Conservation (phyloP, 2,329 filamentous ascomycete genomes). For the Exophiala sp. region DNA sequence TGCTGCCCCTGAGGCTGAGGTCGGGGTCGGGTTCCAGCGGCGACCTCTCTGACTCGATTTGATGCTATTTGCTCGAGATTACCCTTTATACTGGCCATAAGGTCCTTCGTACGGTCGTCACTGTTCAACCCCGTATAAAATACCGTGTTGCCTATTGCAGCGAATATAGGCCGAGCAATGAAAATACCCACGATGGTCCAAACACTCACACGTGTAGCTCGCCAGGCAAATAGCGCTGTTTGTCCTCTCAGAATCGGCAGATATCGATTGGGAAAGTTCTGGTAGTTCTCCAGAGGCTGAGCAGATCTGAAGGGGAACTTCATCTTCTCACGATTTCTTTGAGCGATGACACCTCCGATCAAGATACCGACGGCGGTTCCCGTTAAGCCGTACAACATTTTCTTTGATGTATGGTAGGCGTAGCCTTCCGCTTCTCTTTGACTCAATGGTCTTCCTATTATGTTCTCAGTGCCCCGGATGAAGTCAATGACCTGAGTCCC, state of each 20-base stretch:
- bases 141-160: constrained; percentile 12
- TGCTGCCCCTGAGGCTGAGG: background rate
- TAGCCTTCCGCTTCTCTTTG: constrained; percentile 27
- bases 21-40: background rate
- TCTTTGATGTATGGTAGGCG: constrained; percentile 19
- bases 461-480: constrained; percentile 22
- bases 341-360: constrained; percentile 15
- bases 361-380: constrained; percentile 9
- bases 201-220: constrained; percentile 21
- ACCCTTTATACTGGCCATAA: constrained; percentile 15
- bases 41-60: constrained; percentile 7
- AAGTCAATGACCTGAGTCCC: constrained; percentile 22
- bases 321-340: constrained; percentile 20
- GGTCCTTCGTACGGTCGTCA: constrained; percentile 23
- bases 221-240: constrained; percentile 23
- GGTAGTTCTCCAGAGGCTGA: constrained; percentile 25
- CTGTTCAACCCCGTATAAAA: constrained; percentile 16
- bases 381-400: constrained; percentile 11
- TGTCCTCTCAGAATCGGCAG: constrained; percentile 21
- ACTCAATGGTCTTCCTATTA: constrained; percentile 16
- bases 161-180: constrained; percentile 14
- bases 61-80: constrained; percentile 10
- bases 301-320: constrained; percentile 27
- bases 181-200: constrained; percentile 19
- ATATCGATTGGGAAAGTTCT: constrained; percentile 19